A percentile compares a stretch with the other conserved stretches of the same genome.
These are phyloP conservation scores for Geotrichum reessii DNA, from an alignment of 1,139 yeast species.

Conservation along the genomic window DNA sequence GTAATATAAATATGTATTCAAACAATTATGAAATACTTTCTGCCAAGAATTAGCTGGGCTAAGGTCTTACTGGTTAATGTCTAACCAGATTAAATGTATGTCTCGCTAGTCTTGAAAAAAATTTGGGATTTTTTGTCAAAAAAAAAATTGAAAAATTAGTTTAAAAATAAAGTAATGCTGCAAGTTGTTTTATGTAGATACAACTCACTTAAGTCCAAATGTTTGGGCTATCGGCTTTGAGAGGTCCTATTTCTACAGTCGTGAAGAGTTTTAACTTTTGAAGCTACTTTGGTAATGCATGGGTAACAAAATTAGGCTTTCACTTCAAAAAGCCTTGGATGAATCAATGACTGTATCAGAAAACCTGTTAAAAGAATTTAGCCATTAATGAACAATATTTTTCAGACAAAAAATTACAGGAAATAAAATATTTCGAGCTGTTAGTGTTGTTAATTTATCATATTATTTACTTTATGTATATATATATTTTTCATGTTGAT, in stretches of 20 bases:
- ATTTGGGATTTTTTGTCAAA: neutral
- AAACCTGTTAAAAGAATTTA: neutral
- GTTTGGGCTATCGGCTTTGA: neutral
- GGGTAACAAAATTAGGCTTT: neutral
- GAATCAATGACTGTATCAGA: neutral
- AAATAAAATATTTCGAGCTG: neutral
- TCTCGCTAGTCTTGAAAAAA: neutral
- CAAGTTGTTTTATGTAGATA: neutral
- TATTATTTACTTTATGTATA: too few species aligned
- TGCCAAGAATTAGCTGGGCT: too few species aligned
- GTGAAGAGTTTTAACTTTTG: neutral
- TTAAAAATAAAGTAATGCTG: neutral
- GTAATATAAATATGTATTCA: too few species aligned
- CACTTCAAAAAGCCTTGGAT: neutral
- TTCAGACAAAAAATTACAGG: neutral
- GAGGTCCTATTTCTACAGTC: neutral
- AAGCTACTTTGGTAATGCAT: neutral
- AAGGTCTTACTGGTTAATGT: too few species aligned
- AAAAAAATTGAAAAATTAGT: neutral
- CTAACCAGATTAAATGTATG: too few species aligned
- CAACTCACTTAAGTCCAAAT: neutral
- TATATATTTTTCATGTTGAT: too few species aligned
- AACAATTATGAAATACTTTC: too few species aligned
- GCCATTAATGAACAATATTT: neutral
- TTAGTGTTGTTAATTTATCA: neutral